A percentile compares a stretch with the other conserved stretches of the same genome.
Conservation (phyloP, 495 filamentous ascomycete species). For the Lepidopterella palustris region DNA sequence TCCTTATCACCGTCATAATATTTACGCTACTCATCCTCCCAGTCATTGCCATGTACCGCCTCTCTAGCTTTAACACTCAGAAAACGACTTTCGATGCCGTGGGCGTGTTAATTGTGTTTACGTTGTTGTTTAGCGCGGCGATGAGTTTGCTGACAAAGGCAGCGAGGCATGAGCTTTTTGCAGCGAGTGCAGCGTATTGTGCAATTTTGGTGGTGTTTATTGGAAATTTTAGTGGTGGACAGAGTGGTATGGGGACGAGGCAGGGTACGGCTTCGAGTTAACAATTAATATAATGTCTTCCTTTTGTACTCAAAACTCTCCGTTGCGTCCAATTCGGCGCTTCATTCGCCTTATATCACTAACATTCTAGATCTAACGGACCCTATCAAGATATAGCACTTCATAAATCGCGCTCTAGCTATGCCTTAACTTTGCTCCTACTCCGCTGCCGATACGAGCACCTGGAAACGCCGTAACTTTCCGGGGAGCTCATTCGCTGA, state of each 20-base stretch:
- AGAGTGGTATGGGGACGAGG: too few species aligned
- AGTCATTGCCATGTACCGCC: slow-evolving; percentile 36
- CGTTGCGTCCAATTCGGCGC: too few species aligned
- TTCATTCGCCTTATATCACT: too few species aligned
- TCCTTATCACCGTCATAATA: slow-evolving; percentile 30
- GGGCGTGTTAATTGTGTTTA: slow-evolving; percentile 26
- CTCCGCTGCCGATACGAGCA: too few species aligned
- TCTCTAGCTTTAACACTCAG: slow-evolving; percentile 24
- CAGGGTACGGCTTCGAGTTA: too few species aligned
- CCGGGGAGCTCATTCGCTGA: too few species aligned
- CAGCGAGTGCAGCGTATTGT: slow-evolving; percentile 38
- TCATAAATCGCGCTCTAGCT: too few species aligned
- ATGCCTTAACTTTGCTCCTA: too few species aligned
- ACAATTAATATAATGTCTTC: background rate
- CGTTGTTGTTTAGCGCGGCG: slow-evolving; percentile 34
- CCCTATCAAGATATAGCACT: too few species aligned
- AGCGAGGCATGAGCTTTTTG: slow-evolving; percentile 40
- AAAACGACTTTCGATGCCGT: slow-evolving; percentile 21
- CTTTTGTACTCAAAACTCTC: too few species aligned
- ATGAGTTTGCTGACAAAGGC: slow-evolving; percentile 38
- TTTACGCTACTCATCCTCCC: slow-evolving; percentile 39
- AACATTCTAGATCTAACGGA: too few species aligned
- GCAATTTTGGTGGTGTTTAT: slow-evolving; percentile 33
- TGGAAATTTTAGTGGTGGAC: slow-evolving; percentile 18
- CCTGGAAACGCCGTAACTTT: too few species aligned